Conservation (phyloP, 2,329 filamentous ascomycete species). For the Fusarium xylarioides region DNA sequence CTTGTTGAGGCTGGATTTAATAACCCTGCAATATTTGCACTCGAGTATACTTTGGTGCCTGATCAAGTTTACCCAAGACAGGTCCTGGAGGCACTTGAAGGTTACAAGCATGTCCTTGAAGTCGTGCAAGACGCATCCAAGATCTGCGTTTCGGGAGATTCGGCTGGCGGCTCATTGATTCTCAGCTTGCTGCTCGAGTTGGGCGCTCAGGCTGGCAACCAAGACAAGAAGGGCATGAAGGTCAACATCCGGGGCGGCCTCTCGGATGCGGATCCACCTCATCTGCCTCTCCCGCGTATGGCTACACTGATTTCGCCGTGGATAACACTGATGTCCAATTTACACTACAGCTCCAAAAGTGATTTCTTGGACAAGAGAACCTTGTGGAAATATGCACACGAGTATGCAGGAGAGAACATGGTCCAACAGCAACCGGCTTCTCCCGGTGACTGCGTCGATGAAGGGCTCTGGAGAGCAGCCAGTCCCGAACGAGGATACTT, state of each 20-base stretch:
- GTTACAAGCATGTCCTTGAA: constrained; percentile 75
- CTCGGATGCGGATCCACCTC: constrained; percentile 21
- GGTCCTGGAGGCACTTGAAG: constrained; percentile 73
- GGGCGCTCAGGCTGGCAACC: constrained; percentile 49
- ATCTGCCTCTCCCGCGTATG: constrained; percentile 54
- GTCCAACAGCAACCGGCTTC: constrained; percentile 58
- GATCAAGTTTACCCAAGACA: constrained; percentile 78
- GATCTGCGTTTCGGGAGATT: constrained; percentile 80
- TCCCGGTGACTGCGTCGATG: constrained; percentile 74
- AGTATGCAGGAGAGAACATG: constrained; percentile 65
- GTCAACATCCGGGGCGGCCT: constrained; percentile 17
- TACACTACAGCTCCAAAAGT: constrained; percentile 73
- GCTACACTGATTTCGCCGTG: constrained; percentile 83
- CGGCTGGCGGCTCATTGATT: constrained; percentile 78
- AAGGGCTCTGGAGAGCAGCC: constrained; percentile 72
- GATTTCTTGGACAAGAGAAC: constrained; percentile 77
- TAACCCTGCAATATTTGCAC: constrained; percentile 80
- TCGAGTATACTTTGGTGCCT: constrained; percentile 84
- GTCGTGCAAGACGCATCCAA: constrained; percentile 65
- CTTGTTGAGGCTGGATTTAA: constrained; percentile 71
- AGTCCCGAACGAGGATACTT: constrained; percentile 73
- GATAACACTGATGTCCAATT: constrained; percentile 75
- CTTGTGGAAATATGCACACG: constrained; percentile 74
- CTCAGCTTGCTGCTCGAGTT: constrained; percentile 77
- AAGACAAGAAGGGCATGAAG: constrained; percentile 28